These are phyloP conservation scores for Lithohypha guttulata DNA, from an alignment of 2,329 filamentous ascomycete genomes.

Conservation along the genomic window DNA sequence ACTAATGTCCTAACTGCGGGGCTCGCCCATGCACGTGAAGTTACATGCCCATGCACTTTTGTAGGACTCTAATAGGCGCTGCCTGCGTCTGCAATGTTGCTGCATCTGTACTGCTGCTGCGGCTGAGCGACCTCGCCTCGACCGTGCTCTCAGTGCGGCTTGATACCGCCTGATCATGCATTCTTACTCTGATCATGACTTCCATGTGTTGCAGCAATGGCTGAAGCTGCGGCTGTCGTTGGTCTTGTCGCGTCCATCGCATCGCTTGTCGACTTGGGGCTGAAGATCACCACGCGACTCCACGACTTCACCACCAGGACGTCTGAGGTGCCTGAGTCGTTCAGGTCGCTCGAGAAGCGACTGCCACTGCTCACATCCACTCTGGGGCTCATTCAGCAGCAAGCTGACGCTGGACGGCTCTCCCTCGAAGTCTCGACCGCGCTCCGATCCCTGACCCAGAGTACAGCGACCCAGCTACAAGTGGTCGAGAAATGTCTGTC, in stretches of 20 bases:
- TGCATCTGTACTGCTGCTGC: neutral
- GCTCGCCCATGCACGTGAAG: too few relatives aligned
- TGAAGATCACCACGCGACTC: constrained; percentile 5
- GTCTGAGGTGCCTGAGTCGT: constrained; percentile 4
- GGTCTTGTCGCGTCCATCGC: constrained; percentile 8
- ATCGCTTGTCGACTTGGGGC: constrained; percentile 4
- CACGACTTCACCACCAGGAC: constrained; percentile 1
- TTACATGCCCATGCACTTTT: too few relatives aligned
- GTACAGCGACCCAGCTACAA: neutral
- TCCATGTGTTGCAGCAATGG: constrained; percentile 3
- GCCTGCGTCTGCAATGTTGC: too few relatives aligned
- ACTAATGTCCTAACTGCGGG: too few relatives aligned
- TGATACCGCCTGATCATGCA: too few relatives aligned
- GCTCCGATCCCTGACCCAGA: neutral
- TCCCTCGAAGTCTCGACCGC: neutral
- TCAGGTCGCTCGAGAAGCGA: neutral
- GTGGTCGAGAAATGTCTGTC: neutral
- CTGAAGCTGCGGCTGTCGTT: constrained; percentile 5
- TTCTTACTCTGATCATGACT: neutral
- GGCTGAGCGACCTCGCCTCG: neutral
- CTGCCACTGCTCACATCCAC: constrained; percentile 5
- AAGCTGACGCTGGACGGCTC: neutral
- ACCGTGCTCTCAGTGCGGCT: neutral
- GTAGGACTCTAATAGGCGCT: neutral
- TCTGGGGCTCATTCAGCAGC: constrained; percentile 1